Conservation (phyloP, 129 eudicot species). For the Flaveria ramosissima region DNA sequence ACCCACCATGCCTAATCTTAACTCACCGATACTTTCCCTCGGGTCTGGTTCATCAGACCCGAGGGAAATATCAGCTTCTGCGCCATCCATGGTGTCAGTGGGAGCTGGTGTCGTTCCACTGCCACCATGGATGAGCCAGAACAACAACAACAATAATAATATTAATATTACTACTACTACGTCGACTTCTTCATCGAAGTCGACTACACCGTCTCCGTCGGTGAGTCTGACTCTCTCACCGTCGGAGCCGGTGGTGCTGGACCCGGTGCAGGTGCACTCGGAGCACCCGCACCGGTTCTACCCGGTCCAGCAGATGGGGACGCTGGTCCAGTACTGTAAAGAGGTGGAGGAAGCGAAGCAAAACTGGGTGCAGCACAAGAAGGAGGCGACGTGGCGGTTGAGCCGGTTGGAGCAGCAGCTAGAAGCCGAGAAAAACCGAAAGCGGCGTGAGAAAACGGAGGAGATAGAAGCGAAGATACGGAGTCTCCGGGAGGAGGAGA, state of each 20-base stretch:
- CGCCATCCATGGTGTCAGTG: neutral
- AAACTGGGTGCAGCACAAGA: conserved; percentile 63
- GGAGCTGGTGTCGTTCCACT: neutral
- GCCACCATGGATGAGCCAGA: conserved; percentile 54
- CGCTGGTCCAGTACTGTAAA: conserved; percentile 49
- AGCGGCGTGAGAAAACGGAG: conserved; percentile 56
- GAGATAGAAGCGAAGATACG: conserved; percentile 58
- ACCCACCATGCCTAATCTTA: conserved; percentile 39
- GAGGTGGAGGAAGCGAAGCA: conserved; percentile 65
- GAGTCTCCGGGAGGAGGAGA: conserved; percentile 57
- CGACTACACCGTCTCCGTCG: conserved; percentile 57
- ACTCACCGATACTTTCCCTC: conserved; percentile 42
- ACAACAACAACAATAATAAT: neutral
- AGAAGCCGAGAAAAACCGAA: conserved; percentile 56
- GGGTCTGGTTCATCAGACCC: conserved; percentile 31
- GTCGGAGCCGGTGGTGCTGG: conserved; percentile 57
- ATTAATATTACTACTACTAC: conserved; percentile 5
- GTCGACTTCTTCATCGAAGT: conserved; percentile 43
- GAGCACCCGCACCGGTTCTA: conserved; percentile 43
- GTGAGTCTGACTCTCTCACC: conserved; percentile 64
- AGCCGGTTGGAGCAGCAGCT: conserved; percentile 66
- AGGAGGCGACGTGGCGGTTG: conserved; percentile 71
- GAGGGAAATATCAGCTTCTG: neutral
- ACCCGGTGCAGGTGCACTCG: conserved; percentile 53
- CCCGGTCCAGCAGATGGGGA: conserved; percentile 53